These are phyloP conservation scores for Salix caprea DNA, from an alignment of 345 rosid genomes.

Conservation along the genomic window DNA sequence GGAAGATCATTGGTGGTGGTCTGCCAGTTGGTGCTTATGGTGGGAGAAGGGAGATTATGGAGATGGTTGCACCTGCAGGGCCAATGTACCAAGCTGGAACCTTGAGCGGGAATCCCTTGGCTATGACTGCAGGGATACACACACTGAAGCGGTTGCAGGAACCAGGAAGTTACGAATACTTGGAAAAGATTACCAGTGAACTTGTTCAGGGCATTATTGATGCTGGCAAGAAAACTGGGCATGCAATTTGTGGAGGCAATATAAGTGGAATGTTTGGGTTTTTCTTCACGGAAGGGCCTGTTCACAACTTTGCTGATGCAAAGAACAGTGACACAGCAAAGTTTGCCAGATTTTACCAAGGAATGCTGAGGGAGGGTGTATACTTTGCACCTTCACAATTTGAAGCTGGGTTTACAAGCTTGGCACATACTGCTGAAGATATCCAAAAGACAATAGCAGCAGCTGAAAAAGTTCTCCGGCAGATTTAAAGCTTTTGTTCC, in stretches of 20 bases:
- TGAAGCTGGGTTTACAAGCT: slow-evolving; percentile 95
- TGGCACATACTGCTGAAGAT: slow-evolving; percentile 78
- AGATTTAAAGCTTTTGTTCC: slow-evolving; percentile 36
- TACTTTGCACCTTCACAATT: slow-evolving; percentile 95
- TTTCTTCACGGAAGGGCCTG: slow-evolving; percentile 92
- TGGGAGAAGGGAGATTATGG: slow-evolving; percentile 89
- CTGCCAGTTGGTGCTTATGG: slow-evolving; percentile 94
- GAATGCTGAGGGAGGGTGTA: slow-evolving; percentile 94
- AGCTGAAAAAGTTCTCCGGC: slow-evolving; percentile 65
- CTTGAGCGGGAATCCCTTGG: slow-evolving; percentile 90
- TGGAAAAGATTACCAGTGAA: slow-evolving; percentile 66
- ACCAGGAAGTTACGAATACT: slow-evolving; percentile 73
- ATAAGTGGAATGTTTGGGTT: slow-evolving; percentile 90
- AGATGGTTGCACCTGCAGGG: slow-evolving; percentile 98
- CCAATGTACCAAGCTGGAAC: slow-evolving; percentile 99
- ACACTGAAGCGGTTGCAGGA: slow-evolving; percentile 62
- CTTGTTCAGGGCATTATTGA: slow-evolving; percentile 63
- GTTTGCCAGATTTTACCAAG: slow-evolving; percentile 66
- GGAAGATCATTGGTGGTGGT: slow-evolving; percentile 93
- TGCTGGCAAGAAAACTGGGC: slow-evolving; percentile 82
- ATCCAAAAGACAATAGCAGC: slow-evolving; percentile 70
- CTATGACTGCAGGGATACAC: slow-evolving; percentile 91
- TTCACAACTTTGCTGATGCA: slow-evolving; percentile 68
- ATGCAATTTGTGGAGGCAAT: slow-evolving; percentile 79
- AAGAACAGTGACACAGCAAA: slow-evolving; percentile 77